Conservation (phyloP, 2,329 filamentous ascomycete species). For the Trichoderma cornu-damae region DNA sequence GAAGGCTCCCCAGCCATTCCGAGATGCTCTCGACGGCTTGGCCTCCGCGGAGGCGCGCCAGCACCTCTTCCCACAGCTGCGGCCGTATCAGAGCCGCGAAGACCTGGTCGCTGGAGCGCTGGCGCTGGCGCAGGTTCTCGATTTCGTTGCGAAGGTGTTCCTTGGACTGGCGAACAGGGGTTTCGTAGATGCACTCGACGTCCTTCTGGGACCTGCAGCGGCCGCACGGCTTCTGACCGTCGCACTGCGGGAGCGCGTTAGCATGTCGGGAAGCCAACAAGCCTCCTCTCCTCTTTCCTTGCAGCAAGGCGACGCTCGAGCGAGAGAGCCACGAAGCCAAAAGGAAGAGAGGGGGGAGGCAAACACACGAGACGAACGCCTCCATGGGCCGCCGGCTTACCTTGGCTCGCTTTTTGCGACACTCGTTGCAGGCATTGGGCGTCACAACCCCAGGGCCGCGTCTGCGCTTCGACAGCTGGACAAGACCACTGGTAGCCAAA, state of each 20-base stretch:
- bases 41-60: slow-evolving; percentile 49
- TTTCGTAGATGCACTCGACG: slow-evolving; percentile 55
- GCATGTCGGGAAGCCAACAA: too few species aligned
- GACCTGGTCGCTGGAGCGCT: slow-evolving; percentile 52
- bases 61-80: slow-evolving; percentile 50
- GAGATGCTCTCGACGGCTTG: slow-evolving; percentile 52
- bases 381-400: slow-evolving; percentile 32
- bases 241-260: slow-evolving; percentile 43
- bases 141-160: slow-evolving; percentile 57
- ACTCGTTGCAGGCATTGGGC: slow-evolving; percentile 57
- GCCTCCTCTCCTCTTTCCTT: too few species aligned
- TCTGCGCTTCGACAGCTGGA: slow-evolving; percentile 45
- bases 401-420: slow-evolving; percentile 58
- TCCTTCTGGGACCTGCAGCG: slow-evolving; percentile 52
- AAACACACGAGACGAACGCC: too few species aligned
- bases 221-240: slow-evolving; percentile 52
- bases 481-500: slow-evolving; percentile 3
- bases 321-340: too few species aligned
- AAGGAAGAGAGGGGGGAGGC: too few species aligned
- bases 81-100: slow-evolving; percentile 49
- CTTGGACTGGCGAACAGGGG: slow-evolving; percentile 60
- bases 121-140: slow-evolving; percentile 50
- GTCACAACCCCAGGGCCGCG: slow-evolving; percentile 54
- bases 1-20: slow-evolving; percentile 43
- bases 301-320: too few species aligned